Conservation (phyloP, 495 filamentous ascomycete genomes). For the Penicillium crystallinum region DNA sequence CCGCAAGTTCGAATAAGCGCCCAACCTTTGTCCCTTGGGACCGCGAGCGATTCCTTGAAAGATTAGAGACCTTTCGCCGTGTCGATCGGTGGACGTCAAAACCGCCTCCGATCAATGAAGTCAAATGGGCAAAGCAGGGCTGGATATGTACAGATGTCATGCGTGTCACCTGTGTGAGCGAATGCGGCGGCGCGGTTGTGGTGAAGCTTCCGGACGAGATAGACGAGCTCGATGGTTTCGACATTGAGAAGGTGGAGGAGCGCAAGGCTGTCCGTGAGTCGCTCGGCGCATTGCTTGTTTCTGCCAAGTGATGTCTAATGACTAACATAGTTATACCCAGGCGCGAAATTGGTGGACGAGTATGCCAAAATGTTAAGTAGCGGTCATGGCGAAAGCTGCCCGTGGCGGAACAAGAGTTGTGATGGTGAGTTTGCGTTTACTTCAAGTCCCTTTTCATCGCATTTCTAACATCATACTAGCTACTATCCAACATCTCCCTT, state of each 20-base stretch:
- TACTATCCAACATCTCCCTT: slow-evolving; percentile 51
- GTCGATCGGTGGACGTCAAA: slow-evolving; percentile 79
- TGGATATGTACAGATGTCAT: slow-evolving; percentile 83
- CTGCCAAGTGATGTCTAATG: background rate
- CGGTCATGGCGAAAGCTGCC: slow-evolving; percentile 77
- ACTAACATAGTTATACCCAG: slow-evolving; percentile 21
- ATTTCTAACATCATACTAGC: slow-evolving; percentile 23
- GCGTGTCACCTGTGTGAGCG: slow-evolving; percentile 71
- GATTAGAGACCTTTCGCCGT: slow-evolving; percentile 82
- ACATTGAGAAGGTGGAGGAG: slow-evolving; percentile 55
- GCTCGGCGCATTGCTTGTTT: no score
- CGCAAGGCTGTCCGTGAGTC: slow-evolving; percentile 56
- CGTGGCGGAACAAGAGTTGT: slow-evolving; percentile 81
- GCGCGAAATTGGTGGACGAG: slow-evolving; percentile 62
- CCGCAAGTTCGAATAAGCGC: slow-evolving; percentile 25
- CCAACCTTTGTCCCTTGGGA: slow-evolving; percentile 78
- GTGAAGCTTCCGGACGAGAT: slow-evolving; percentile 68
- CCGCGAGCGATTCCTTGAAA: slow-evolving; percentile 71
- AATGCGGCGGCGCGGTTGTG: slow-evolving; percentile 75
- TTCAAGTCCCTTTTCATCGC: background rate
- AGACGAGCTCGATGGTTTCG: slow-evolving; percentile 44
- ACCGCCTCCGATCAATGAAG: slow-evolving; percentile 76
- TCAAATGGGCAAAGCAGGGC: slow-evolving; percentile 91
- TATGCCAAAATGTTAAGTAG: slow-evolving; percentile 66
- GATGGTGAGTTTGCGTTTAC: slow-evolving; percentile 53